Percentiles rank a stretch among this genome's conserved stretches.
Evolutionary conservation across 2,329 filamentous ascomycete genomes (phyloP).

Genomic region (Bipolaris zeicola): DNA sequence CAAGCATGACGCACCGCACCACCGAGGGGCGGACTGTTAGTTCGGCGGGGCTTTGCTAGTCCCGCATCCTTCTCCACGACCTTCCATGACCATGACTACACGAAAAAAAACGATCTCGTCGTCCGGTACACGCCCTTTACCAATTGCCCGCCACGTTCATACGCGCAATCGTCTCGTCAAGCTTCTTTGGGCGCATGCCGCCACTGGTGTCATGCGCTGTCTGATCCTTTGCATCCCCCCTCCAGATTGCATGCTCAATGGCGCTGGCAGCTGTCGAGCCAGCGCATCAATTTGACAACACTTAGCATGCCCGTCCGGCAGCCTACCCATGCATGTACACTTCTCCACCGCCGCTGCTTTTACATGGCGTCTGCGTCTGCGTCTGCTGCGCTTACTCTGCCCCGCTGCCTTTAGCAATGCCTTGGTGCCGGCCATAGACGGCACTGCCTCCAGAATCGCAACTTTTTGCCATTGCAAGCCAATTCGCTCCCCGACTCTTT

Average conservation of each 20-base stretch:
- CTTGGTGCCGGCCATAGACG: slow-evolving; percentile 34
- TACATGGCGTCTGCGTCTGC: slow-evolving; percentile 37
- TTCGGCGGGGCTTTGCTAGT: slow-evolving; percentile 32
- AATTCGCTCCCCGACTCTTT: slow-evolving; percentile 38
- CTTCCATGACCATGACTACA: slow-evolving; percentile 23
- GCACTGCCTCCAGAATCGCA: slow-evolving; percentile 33
- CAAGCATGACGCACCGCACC: slow-evolving; percentile 37
- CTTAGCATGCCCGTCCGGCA: slow-evolving; percentile 48
- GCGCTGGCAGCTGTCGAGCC: slow-evolving; percentile 50
- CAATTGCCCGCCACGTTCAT: slow-evolving; percentile 20
- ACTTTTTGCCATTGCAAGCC: slow-evolving; percentile 38
- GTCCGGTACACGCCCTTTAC: slow-evolving; percentile 18
- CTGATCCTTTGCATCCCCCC: slow-evolving; percentile 43
- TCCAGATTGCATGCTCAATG: slow-evolving; percentile 48
- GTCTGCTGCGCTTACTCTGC: slow-evolving; percentile 48
- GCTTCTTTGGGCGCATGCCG: slow-evolving; percentile 21
- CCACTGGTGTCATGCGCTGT: slow-evolving; percentile 38
- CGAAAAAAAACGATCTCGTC: not conserved
- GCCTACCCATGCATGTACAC: slow-evolving; percentile 49
- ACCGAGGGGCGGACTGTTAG: slow-evolving; percentile 29
- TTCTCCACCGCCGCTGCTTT: slow-evolving; percentile 44
- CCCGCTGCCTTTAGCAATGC: slow-evolving; percentile 45
- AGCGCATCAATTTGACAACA: slow-evolving; percentile 52
- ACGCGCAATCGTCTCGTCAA: slow-evolving; percentile 19
- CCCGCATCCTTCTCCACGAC: slow-evolving; percentile 35